phyloP scores from a whole-genome alignment of 2,329 filamentous ascomycete species.

The Trematosphaeria pertusa region DNA sequence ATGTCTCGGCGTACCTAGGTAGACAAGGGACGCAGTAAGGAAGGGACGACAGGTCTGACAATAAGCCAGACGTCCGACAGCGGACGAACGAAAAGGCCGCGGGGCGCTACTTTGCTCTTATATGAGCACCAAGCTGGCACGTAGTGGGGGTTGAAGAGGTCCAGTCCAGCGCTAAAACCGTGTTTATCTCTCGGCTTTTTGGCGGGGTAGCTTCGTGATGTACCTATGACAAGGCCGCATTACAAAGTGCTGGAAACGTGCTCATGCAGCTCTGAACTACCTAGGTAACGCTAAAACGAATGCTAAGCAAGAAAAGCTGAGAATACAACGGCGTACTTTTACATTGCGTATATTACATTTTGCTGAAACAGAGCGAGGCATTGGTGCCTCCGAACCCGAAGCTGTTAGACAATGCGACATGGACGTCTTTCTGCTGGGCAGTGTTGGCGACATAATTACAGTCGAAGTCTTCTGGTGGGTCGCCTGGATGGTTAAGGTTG shows the following conservation, averaged over 20 bases:
- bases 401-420: slow-evolving; percentile 87
- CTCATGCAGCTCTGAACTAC: too few species aligned
- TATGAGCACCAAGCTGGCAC: slow-evolving; percentile 2
- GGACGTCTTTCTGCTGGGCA: slow-evolving; percentile 73
- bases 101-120: neutral
- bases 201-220: slow-evolving; percentile 22
- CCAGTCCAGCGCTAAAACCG: slow-evolving; percentile 14
- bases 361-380: slow-evolving; percentile 81
- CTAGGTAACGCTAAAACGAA: too few species aligned
- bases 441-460: slow-evolving; percentile 85
- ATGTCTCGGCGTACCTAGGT: too few species aligned
- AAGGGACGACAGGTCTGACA: neutral
- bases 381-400: slow-evolving; percentile 99
- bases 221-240: slow-evolving; percentile 21
- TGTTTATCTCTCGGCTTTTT: slow-evolving; percentile 14
- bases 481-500: slow-evolving; percentile 72
- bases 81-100: neutral
- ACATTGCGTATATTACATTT: slow-evolving; percentile 33
- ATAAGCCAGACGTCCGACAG: neutral
- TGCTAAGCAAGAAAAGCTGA: too few species aligned
- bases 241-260: slow-evolving; percentile 19
- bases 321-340: too few species aligned
- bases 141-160: slow-evolving; percentile 12
- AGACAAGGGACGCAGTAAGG: too few species aligned
- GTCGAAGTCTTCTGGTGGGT: slow-evolving; percentile 67